Conservation (phyloP, 2,329 filamentous ascomycete species). For the Epichloe sp. region DNA sequence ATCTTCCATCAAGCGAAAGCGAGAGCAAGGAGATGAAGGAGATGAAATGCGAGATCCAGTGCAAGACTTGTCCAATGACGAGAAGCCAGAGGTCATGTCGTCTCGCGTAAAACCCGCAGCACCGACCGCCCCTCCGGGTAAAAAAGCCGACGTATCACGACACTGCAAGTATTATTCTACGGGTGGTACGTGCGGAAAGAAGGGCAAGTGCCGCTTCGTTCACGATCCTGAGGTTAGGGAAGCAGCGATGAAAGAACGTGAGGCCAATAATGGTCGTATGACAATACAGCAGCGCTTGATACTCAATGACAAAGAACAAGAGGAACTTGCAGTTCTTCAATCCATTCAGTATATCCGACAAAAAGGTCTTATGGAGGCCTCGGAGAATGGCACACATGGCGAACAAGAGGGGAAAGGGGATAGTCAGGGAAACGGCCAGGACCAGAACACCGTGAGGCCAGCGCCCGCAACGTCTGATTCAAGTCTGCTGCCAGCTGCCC, state of each 20-base stretch:
- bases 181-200: conserved; percentile 56
- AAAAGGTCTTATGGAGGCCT: conserved; percentile 35
- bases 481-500: conserved; percentile 25
- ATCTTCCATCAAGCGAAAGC: conserved; percentile 54
- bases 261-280: conserved; percentile 51
- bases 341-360: conserved; percentile 53
- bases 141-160: conserved; percentile 47
- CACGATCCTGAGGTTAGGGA: conserved; percentile 52
- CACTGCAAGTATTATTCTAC: conserved; percentile 62
- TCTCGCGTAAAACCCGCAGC: conserved; percentile 26
- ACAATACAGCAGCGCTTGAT: conserved; percentile 53
- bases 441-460: conserved; percentile 4
- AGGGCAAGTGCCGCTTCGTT: conserved; percentile 63
- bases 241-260: conserved; percentile 49
- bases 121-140: conserved; percentile 30
- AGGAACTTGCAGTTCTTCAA: conserved; percentile 52
- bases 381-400: conserved; percentile 6
- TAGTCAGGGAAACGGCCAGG: conserved; percentile 8
- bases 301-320: conserved; percentile 55
- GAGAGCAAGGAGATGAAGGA: conserved; percentile 53
- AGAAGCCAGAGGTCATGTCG: conserved; percentile 44
- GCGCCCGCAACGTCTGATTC: conserved; percentile 6
- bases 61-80: conserved; percentile 41
- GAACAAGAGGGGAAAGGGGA: conserved; percentile 6
- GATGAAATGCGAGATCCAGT: conserved; percentile 48